Evolutionary conservation across 2,329 filamentous ascomycete genomes (phyloP), one percentile per base, ranked within the genome.

Genomic region (Penicillium sp.): DNA sequence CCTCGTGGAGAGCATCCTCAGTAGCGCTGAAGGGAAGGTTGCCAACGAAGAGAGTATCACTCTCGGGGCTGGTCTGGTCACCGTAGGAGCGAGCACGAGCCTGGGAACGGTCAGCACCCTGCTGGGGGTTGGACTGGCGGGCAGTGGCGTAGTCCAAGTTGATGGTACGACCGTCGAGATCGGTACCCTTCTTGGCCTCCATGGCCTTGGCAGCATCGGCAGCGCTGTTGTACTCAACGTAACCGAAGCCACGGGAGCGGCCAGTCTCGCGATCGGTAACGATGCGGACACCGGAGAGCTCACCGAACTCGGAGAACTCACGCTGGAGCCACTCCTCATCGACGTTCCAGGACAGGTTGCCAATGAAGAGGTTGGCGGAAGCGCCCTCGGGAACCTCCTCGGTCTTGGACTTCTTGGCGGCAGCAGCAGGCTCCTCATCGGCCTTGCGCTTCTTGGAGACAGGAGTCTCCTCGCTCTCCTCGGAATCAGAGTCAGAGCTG

Each of bases 171-270:
- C 86, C 85, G 65, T 92, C 89, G 47, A 95, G 77, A 67, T 91
- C 86, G 60, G 82, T 74, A 62, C 85, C 88, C 67, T 90, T 84
- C 86, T 89, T 91, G 67, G 82, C 85, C 66, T 87, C 84, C 63
- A 87, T 83, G 52, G 90, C 90, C 71, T 86, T 86, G 66, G 83
- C 82, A 53, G 88, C 89, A 70, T 84, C 81, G 56, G 83, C 86
- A 57, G 81, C 76, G 63, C 80, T 84, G 70, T 81, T 79, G 76
- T 92, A 96, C 79, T 96, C 91, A 67, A 96, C 89, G 72, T 96
- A 97, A 58, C 92, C 92, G 74, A 95, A 96, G 62, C 90, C 92
- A 78, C 91, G 91, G 75, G 91, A 93, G 70, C 90, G 88, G 67
- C 90, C 89, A 68, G 81, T 83, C 52, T 87, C 84, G 73, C 87